Base-by-base conservation (phyloP, 2,329 filamentous ascomycete genomes). In the Fusarium anthophilum region DNA sequence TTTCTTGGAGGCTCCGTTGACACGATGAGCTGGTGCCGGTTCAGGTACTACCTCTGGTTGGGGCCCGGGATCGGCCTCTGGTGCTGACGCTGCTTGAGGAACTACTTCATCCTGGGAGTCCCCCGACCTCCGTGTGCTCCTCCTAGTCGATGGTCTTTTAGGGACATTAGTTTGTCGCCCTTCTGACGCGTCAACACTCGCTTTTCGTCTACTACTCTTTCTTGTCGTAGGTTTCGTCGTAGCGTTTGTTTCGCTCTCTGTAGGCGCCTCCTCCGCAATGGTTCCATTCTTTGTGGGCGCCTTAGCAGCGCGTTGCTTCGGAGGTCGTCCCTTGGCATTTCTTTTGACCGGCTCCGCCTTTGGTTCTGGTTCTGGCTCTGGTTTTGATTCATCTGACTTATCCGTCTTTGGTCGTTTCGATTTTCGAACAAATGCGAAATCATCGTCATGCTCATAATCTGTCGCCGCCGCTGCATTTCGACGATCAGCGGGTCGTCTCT, bases 371-470 rank as follows among this genome's bases (percentile, higher is more conserved):
- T 48, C 18, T 26, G 44, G 37, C 24, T 44, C 83, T 69, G 58
- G 67, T 50, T 81, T 81, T 53, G 79, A 82, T 48, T 84, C 83
- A 22, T 76, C 71, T 37, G 84, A 81, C 64, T 87, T 84, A 66
- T 87, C 86, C 48, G 88, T 87, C 83, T 92, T 94, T 69, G 87
- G 86, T 78, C 89, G 84, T 79, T 93, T 93, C 17, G 91, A 86
- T 70, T 88, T 91, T 75, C 93, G 89, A 72, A 91, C 90, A 80
- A 95, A 95, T 66, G 90, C 86, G 77, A 95, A 95, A 72, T 93
- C 93, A 77, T 93, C 93, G 84, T 93, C 91, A 78, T 93, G 89
- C 81, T 95, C 93, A 77, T 94, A 92, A 58, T 84, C 81, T 50
- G 79, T 77, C 70, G 79, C 79, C 72, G 83, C 84, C 84, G 71